phyloP scores from a whole-genome alignment of 257 asterid species.

The Nicotiana tomentosiformis region DNA sequence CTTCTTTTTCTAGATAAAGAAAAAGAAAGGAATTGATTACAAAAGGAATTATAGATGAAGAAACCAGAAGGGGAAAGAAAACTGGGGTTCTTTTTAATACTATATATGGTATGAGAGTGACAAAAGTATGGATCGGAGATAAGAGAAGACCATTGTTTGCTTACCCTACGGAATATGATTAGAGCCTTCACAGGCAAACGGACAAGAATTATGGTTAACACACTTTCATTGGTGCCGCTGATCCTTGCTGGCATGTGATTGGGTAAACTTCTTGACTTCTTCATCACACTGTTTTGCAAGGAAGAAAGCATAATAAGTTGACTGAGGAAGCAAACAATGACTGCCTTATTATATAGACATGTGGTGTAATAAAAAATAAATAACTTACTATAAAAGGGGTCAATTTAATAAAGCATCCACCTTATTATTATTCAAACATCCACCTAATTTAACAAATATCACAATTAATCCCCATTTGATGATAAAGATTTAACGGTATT shows the following conservation, averaged over 20 bases:
- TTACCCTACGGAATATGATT: not conserved
- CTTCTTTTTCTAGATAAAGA: not conserved
- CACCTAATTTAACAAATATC: too few relatives aligned
- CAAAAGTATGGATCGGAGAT: not conserved
- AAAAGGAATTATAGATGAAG: not conserved
- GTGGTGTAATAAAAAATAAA: too few relatives aligned
- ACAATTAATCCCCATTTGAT: too few relatives aligned
- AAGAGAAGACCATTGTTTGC: constrained; percentile 5
- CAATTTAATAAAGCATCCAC: too few relatives aligned
- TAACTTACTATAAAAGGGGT: not conserved
- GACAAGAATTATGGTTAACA: constrained; percentile 4
- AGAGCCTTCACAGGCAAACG: not conserved
- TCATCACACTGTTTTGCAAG: not conserved
- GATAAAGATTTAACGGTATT: too few relatives aligned
- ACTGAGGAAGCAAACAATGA: too few relatives aligned
- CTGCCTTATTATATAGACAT: too few relatives aligned
- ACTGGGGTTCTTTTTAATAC: not conserved
- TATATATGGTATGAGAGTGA: not conserved
- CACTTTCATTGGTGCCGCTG: not conserved
- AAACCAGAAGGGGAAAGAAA: not conserved
- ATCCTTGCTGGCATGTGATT: not conserved
- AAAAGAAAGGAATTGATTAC: not conserved
- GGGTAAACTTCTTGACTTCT: not conserved
- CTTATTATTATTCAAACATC: too few relatives aligned
- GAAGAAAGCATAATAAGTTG: not conserved